Evolutionary conservation across 23 red algal genomes (phyloP).

Genomic region (Gracilaria caudata): DNA sequence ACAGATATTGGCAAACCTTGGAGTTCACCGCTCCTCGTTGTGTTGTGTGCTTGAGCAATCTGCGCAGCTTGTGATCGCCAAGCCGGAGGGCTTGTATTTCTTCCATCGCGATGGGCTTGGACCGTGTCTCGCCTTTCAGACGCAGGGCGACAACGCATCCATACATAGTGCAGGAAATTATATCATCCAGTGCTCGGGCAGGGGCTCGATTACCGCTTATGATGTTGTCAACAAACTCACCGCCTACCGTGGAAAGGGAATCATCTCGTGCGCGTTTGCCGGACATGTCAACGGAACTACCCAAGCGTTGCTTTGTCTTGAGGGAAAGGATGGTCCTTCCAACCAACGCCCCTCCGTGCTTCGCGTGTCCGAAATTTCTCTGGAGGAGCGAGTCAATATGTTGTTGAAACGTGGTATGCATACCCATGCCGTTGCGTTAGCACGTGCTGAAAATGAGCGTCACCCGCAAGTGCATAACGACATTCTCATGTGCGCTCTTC

Average conservation of each 20-base stretch:
- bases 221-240: constrained; percentile 78
- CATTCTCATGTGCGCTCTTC: constrained; percentile 63
- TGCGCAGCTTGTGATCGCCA: constrained; percentile 72
- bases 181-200: constrained; percentile 63
- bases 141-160: constrained; percentile 41
- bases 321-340: background rate
- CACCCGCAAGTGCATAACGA: background rate
- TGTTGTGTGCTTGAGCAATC: constrained; percentile 25
- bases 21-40: background rate
- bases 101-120: constrained; percentile 80
- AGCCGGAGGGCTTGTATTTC: constrained; percentile 76
- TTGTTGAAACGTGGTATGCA: constrained; percentile 70
- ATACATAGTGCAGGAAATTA: constrained; percentile 57
- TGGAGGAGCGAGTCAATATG: constrained; percentile 66
- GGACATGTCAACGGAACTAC: constrained; percentile 5
- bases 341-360: constrained; percentile 27
- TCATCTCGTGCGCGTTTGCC: constrained; percentile 42
- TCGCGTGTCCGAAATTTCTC: constrained; percentile 52
- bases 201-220: constrained; percentile 66
- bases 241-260: constrained; percentile 80
- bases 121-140: constrained; percentile 82
- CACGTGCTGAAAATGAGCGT: constrained; percentile 36
- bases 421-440: constrained; percentile 55
- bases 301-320: constrained; percentile 42
- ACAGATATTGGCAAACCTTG: constrained; percentile 46